Percentiles rank a stretch among this genome's conserved stretches.
Conservation (phyloP, 2,329 filamentous ascomycete genomes). For the Aspergillus spinulosporus region DNA sequence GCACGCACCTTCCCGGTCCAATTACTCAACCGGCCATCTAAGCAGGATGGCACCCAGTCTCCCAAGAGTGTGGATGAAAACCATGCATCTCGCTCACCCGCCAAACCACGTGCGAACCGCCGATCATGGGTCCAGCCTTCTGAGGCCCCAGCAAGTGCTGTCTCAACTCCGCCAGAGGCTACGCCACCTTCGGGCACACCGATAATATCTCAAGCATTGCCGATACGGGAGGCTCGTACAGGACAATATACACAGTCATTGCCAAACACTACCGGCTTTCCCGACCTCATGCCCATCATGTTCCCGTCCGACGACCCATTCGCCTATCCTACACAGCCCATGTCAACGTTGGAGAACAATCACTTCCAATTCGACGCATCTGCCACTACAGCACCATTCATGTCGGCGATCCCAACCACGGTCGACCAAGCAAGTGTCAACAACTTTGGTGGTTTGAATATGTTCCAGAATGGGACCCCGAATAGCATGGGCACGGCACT, state of each 20-base stretch:
- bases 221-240: constrained; percentile 27
- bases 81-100: constrained; percentile 22
- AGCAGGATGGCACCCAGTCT: constrained; percentile 26
- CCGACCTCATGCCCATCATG: constrained; percentile 53
- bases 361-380: constrained; percentile 39
- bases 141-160: constrained; percentile 32
- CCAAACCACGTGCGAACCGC: constrained; percentile 21
- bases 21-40: constrained; percentile 28
- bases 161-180: constrained; percentile 31
- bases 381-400: constrained; percentile 22
- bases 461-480: constrained; percentile 25
- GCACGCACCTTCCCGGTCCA: constrained; percentile 45
- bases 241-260: constrained; percentile 36
- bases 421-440: constrained; percentile 23
- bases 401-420: constrained; percentile 21
- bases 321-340: constrained; percentile 52
- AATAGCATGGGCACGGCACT: constrained; percentile 28
- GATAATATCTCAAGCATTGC: constrained; percentile 24
- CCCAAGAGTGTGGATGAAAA: constrained; percentile 36
- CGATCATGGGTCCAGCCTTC: constrained; percentile 29
- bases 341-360: constrained; percentile 48
- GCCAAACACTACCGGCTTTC: constrained; percentile 38
- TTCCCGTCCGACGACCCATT: constrained; percentile 53
- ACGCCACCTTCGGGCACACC: constrained; percentile 20
- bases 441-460: constrained; percentile 27